These are phyloP conservation scores for Phytophthora multivora DNA, from an alignment of 352 stramenopile species.

Conservation along the genomic window DNA sequence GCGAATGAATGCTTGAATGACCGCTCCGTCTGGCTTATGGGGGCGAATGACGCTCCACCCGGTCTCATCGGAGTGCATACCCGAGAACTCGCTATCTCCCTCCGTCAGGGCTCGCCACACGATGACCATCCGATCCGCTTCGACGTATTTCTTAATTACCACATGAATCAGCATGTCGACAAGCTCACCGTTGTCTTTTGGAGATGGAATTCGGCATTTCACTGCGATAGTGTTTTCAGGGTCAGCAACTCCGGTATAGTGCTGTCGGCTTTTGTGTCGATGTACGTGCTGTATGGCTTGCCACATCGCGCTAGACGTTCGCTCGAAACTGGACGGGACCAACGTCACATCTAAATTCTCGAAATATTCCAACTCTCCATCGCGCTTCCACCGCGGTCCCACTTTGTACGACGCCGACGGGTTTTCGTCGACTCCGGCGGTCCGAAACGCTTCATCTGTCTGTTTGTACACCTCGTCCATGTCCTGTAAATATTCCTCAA, in stretches of 20 bases:
- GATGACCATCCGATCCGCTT: slow-evolving; percentile 45
- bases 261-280: not conserved
- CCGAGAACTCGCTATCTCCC: slow-evolving; percentile 32
- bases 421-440: slow-evolving; percentile 1
- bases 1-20: slow-evolving; percentile 15
- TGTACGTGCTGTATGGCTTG: slow-evolving; percentile 15
- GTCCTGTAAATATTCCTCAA: slow-evolving; percentile 29
- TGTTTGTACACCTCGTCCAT: slow-evolving; percentile 22
- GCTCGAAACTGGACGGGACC: slow-evolving; percentile 15
- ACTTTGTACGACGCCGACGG: not conserved
- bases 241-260: slow-evolving; percentile 16
- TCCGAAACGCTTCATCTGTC: slow-evolving; percentile 19
- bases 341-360: slow-evolving; percentile 27
- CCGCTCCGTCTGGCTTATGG: not conserved
- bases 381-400: slow-evolving; percentile 2
- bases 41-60: slow-evolving; percentile 47
- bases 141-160: slow-evolving; percentile 42
- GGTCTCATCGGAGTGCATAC: slow-evolving; percentile 57
- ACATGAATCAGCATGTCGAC: slow-evolving; percentile 16
- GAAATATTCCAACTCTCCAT: slow-evolving; percentile 18
- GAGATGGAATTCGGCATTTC: slow-evolving; percentile 11
- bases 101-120: slow-evolving; percentile 54
- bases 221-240: slow-evolving; percentile 39
- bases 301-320: slow-evolving; percentile 20
- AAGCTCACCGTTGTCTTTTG: not conserved